Evolutionary conservation across 2,329 filamentous ascomycete species (phyloP), one percentile per base, ranked within the genome.

Genomic region (Hypoxylon sp.): DNA sequence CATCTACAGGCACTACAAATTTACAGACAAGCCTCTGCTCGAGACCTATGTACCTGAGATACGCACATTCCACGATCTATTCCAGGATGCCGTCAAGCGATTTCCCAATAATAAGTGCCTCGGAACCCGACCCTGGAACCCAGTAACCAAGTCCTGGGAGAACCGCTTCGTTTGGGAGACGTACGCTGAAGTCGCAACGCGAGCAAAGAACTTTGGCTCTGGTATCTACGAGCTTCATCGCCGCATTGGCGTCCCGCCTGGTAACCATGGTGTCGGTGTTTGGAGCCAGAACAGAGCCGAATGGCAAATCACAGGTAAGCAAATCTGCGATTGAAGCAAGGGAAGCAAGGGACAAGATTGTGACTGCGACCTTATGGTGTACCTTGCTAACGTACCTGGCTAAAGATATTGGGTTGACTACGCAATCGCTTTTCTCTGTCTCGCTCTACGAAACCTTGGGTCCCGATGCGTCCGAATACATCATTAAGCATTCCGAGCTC

Each of bases 401-500:
- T 2, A 64, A 53, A 93, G 95, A 98, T 84, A 83, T 98, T 76
- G 96, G 89, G 42, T 91, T 92, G 78, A 89, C 93, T 82, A 96
- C 94, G 11, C 96, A 98, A 80, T 89, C 91, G 6, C 88, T 98
- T 31, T 98, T 87, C 82, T 93, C 92, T 21, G 94, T 99, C 61
- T 97, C 95, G 4, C 91, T 99, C 55, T 99, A 99, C 84, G 96
- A 98, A 80, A 98, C 95, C 11, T 88, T 99, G 4, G 95, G 95
- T 8, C 91, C 95, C 11, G 93, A 97, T 73, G 89, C 94, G 2
- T 94, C 93, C 63, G 94, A 98, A 82, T 98, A 93, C 82, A 98
- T 99, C 80, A 92, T 98, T 83, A 97, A 97, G 81, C 95, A 98
- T 79, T 89, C 93, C 60, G 87, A 90, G 69, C 83, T 98, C 62